These are phyloP conservation scores for Hypomyces perniciosus DNA, from an alignment of 2,329 filamentous ascomycete genomes.

Conservation along the genomic window DNA sequence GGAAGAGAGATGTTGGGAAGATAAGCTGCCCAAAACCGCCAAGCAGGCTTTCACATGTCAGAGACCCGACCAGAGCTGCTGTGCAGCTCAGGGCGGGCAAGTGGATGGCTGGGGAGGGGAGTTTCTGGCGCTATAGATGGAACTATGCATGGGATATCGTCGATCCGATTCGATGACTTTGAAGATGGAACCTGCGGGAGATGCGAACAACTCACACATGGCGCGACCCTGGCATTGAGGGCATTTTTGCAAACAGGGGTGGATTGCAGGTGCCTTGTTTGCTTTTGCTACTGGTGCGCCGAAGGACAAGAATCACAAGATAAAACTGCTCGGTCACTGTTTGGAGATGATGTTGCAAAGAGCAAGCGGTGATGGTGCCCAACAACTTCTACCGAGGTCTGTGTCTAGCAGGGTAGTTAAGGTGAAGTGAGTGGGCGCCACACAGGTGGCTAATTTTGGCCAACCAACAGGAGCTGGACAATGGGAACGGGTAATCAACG, in stretches of 20 bases:
- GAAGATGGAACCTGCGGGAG: conserved; percentile 14
- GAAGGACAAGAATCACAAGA: no score
- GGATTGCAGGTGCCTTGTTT: conserved; percentile 10
- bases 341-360: conserved; percentile 1
- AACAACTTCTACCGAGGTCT: conserved; percentile 2
- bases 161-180: conserved; percentile 24
- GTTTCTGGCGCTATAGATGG: conserved; percentile 14
- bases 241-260: conserved; percentile 2
- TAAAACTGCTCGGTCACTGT: no score
- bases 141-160: conserved; percentile 10
- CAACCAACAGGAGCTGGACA: no score
- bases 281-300: no score
- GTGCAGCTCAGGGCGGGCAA: conserved; percentile 2
- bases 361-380: conserved; percentile 1
- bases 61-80: conserved; percentile 5
- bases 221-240: conserved; percentile 25
- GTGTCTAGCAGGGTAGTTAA: not conserved
- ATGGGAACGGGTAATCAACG: no score
- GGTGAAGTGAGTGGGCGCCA: no score
- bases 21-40: conserved; percentile 5
- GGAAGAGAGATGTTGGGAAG: not conserved
- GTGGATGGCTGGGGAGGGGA: conserved; percentile 9
- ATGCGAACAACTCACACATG: conserved; percentile 28
- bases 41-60: conserved; percentile 13
- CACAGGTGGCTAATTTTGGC: no score